Percentiles rank a stretch among this genome's conserved stretches.
Conservation (phyloP, 331 rosid species). For the Ulmus americana region DNA sequence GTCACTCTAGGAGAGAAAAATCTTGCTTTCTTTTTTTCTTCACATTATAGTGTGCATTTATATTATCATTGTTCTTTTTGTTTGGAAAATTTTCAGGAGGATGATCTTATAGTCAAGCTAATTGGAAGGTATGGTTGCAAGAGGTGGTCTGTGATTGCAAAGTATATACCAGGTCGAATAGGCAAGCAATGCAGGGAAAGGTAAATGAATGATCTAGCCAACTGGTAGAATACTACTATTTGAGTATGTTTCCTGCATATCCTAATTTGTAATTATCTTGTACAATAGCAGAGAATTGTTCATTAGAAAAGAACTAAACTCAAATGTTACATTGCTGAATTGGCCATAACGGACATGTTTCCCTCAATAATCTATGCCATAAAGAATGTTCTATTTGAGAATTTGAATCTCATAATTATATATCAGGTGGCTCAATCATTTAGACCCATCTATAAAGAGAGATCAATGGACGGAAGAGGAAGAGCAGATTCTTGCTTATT, state of each 20-base stretch:
- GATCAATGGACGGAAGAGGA: slow-evolving; percentile 58
- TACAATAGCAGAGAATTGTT: background rate
- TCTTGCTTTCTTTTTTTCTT: background rate
- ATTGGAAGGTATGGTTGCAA: slow-evolving; percentile 41
- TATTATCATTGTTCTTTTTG: background rate
- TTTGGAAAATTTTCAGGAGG: slow-evolving; percentile 6
- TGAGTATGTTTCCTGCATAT: background rate
- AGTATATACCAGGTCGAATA: slow-evolving; percentile 47
- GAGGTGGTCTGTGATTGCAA: slow-evolving; percentile 54
- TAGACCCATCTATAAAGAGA: slow-evolving; percentile 49
- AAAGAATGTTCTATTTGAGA: background rate
- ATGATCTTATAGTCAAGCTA: slow-evolving; percentile 30
- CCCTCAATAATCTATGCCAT: background rate
- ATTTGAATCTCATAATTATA: slow-evolving; percentile 6
- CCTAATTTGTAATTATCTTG: background rate
- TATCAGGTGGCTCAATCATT: slow-evolving; percentile 68
- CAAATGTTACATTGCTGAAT: background rate
- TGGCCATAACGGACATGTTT: background rate
- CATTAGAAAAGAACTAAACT: background rate
- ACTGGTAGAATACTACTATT: background rate
- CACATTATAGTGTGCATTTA: background rate
- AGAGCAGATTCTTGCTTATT: slow-evolving; percentile 37
- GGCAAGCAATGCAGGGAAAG: slow-evolving; percentile 82
- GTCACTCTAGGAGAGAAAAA: background rate
- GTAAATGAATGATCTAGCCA: slow-evolving; percentile 20